A percentile compares a stretch with the other conserved stretches of the same genome.
Conservation (phyloP, 2,329 filamentous ascomycete genomes). For the Sphaceloma murrayae region DNA sequence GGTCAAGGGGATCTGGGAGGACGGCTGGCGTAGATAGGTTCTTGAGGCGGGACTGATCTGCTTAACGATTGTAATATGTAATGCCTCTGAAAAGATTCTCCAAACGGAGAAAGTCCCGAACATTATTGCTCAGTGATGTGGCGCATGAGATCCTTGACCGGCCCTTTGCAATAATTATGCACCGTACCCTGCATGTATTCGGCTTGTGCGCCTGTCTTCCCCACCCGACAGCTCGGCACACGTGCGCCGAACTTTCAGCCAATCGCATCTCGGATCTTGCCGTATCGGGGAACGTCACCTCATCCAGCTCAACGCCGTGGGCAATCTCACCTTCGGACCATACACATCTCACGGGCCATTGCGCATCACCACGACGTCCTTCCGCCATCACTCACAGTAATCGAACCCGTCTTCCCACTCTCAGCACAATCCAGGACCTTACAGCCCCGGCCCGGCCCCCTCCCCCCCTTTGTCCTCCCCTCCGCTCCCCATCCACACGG, state of each 20-base stretch:
- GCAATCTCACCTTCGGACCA: too few relatives aligned
- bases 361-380: neutral
- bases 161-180: neutral
- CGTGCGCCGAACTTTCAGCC: too few relatives aligned
- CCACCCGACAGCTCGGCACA: neutral
- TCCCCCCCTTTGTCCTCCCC: neutral
- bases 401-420: neutral
- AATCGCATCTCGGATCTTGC: neutral
- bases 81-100: slow-evolving; percentile 5
- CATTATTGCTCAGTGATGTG: too few relatives aligned
- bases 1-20: neutral
- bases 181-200: neutral
- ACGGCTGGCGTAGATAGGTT: neutral
- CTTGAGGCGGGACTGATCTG: neutral
- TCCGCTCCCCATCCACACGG: neutral
- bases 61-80: slow-evolving; percentile 1
- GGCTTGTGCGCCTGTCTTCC: neutral
- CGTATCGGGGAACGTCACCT: neutral
- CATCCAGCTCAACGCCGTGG: neutral
- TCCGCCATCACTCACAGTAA: neutral
- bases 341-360: too few relatives aligned
- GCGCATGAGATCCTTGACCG: neutral
- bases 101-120: too few relatives aligned
- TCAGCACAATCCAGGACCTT: too few relatives aligned
- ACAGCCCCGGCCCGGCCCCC: too few relatives aligned